These are phyloP conservation scores for Rhodotorula sp. DNA, from an alignment of 1,284 basidiomycete genomes.

Conservation along the genomic window DNA sequence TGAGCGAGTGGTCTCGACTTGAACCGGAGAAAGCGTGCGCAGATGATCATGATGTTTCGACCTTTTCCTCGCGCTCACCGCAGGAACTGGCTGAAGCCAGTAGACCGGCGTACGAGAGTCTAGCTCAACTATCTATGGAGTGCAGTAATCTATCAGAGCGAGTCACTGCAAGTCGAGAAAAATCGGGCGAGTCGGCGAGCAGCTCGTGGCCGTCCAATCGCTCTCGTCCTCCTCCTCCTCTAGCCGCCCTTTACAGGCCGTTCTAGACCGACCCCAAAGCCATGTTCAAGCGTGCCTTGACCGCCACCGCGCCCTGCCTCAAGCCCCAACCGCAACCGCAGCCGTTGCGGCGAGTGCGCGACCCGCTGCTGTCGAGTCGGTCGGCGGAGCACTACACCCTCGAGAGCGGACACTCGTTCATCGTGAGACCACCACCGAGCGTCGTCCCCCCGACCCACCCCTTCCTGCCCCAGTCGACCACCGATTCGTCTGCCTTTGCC, in stretches of 20 bases:
- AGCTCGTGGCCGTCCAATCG: not conserved
- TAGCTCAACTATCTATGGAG: too few species aligned
- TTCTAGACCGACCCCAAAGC: not conserved
- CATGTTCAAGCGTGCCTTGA: constrained; percentile 16
- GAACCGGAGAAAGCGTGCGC: too few species aligned
- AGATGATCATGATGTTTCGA: too few species aligned
- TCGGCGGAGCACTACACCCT: constrained; percentile 29
- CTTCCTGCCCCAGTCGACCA: not conserved
- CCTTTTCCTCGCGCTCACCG: too few species aligned
- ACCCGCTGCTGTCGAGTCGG: constrained; percentile 29
- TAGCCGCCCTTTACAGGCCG: too few species aligned
- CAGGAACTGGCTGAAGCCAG: too few species aligned
- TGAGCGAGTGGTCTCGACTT: too few species aligned
- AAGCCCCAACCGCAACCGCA: not conserved
- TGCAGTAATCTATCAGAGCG: too few species aligned
- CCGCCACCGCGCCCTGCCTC: not conserved
- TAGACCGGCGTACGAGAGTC: too few species aligned
- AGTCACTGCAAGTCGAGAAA: not conserved
- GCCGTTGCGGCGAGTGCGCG: constrained; percentile 19
- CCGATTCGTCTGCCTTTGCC: not conserved
- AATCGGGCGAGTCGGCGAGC: not conserved
- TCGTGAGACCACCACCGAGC: constrained; percentile 34
- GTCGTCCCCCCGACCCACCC: constrained; percentile 24
- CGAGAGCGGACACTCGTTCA: constrained; percentile 23
- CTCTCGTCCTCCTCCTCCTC: not conserved